Conservation (phyloP, 768 basidiomycete genomes). For the Mycena maculata region DNA sequence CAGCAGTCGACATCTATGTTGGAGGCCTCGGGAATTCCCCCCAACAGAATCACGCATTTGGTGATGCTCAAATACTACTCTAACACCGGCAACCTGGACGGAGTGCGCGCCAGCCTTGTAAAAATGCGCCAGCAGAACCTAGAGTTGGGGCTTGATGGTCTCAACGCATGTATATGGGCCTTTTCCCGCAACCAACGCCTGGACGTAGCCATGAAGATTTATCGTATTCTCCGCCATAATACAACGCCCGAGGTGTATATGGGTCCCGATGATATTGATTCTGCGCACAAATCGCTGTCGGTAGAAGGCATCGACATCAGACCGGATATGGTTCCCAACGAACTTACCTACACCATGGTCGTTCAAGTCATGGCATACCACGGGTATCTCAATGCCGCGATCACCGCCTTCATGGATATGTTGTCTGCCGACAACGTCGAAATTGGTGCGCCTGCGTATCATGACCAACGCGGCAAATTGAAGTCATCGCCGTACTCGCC, state of each 20-base stretch:
- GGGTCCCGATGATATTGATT: constrained; percentile 49
- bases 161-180: constrained; percentile 80
- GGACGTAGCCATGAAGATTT: constrained; percentile 70
- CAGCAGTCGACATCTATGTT: constrained; percentile 67
- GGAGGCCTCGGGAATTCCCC: constrained; percentile 61
- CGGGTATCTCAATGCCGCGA: constrained; percentile 68
- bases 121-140: constrained; percentile 63
- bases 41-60: constrained; percentile 73
- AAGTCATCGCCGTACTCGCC: constrained; percentile 51
- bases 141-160: constrained; percentile 69
- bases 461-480: constrained; percentile 41
- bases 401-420: constrained; percentile 78
- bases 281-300: constrained; percentile 51
- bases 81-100: constrained; percentile 56
- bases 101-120: constrained; percentile 65
- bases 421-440: constrained; percentile 57
- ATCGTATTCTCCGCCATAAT: constrained; percentile 71
- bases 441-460: constrained; percentile 44
- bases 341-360: constrained; percentile 73
- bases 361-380: constrained; percentile 79
- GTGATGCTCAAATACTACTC: constrained; percentile 69
- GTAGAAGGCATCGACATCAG: constrained; percentile 60
- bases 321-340: constrained; percentile 63
- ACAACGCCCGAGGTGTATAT: constrained; percentile 49
- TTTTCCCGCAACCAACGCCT: constrained; percentile 64